Base-by-base conservation (phyloP, 305 asterid species). In the Fraxinus sp. region DNA sequence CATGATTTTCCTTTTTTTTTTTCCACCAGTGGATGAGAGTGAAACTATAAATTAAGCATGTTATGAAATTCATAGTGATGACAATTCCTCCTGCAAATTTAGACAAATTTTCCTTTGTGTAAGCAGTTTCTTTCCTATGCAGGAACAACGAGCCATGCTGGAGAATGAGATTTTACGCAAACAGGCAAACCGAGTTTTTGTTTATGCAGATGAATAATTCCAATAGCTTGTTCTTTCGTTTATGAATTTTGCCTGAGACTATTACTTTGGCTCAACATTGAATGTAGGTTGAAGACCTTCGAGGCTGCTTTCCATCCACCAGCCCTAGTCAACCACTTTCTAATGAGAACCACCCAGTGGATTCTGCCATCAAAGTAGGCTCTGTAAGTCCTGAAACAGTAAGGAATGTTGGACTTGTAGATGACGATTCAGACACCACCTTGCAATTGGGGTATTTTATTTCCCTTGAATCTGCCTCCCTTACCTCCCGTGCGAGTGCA, bases 251-350 rank as follows among this genome's bases (percentile, higher is more conserved):
- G 26, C 10, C 26, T 55, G 18, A 55, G 66, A 55, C 26, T 52
- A 16, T 4, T 4, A 16, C 41, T 5, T 80, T 59, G 72, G 71
- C 72, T 85, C 28, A 28, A 75, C 83, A 14, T 57, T 62, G 80
- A 84, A 74, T 85, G 81, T 87, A 95, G 97, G 90, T 93, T 32
- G 89, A 89, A 41, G 95, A 93, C 88, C 88, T 91, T 49, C 88
- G 71, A 83, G 87, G 87, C 28, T 57, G 83, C 62, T 41, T 83
- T 76, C 86, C 93, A 24, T 66, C 84, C 39, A 62, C 86, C 78
- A 72, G 81, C 75, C 74, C 74, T 62, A 80, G 82, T 33, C n/a
- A 86, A 5, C 88, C 88, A 37, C 79, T 82, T 80, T 81, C 76
- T 79, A 78, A 87, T 24, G 87, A 91, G 43, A 81, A 86, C 59